Evolutionary conservation across 768 basidiomycete species (phyloP).

Genomic region (Serendipita vermifera): DNA sequence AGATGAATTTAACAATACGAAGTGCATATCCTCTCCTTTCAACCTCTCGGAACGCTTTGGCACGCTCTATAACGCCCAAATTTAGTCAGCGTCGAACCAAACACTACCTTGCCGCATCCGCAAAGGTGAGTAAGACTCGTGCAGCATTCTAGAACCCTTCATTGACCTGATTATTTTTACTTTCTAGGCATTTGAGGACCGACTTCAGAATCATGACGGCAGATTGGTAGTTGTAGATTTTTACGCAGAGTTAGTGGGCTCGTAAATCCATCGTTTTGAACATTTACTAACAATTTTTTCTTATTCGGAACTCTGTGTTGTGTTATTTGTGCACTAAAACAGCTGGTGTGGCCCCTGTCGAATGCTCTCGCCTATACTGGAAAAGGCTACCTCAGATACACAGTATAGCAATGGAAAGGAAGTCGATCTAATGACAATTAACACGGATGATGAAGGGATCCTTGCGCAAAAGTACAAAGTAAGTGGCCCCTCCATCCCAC

Average conservation of each 20-base stretch:
- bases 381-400: constrained; percentile 36
- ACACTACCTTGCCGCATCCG: background rate
- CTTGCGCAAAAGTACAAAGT: constrained; percentile 45
- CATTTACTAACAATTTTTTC: constrained; percentile 2
- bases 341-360: constrained; percentile 78
- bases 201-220: background rate
- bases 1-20: no score
- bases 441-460: constrained; percentile 34
- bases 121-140: background rate
- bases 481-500: constrained; percentile 11
- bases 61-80: no score
- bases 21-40: no score
- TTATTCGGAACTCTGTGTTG: background rate
- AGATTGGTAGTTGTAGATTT: constrained; percentile 53
- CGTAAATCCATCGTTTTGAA: constrained; percentile 7
- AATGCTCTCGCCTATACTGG: constrained; percentile 53
- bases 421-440: constrained; percentile 58
- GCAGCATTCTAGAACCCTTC: background rate
- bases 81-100: background rate
- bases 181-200: background rate
- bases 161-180: no score
- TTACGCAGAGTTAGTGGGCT: constrained; percentile 53
- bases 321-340: background rate
- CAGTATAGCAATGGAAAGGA: constrained; percentile 41
- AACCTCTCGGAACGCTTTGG: no score